Conservation (phyloP, 768 basidiomycete genomes). For the Sutorius australiensis region DNA sequence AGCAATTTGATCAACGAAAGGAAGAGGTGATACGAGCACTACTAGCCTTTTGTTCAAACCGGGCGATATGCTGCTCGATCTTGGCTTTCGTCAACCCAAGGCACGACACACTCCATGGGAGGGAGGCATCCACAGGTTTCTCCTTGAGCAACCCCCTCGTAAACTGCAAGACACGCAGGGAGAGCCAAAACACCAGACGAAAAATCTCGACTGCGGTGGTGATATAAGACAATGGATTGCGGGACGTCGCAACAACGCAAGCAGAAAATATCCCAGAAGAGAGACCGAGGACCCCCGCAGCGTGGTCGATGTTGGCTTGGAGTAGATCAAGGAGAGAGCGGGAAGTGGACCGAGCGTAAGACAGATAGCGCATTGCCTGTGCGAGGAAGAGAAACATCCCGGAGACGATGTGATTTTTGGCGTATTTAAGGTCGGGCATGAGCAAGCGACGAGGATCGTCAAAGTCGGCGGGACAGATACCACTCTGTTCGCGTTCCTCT, state of each 20-base stretch:
- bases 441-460: conserved; percentile 38
- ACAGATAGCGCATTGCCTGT: conserved; percentile 52
- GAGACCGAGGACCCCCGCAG: conserved; percentile 45
- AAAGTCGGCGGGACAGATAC: conserved; percentile 47
- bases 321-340: conserved; percentile 29
- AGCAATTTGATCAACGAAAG: not conserved
- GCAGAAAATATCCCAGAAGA: conserved; percentile 58
- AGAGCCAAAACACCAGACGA: conserved; percentile 51
- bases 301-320: conserved; percentile 32
- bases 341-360: conserved; percentile 32
- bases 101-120: conserved; percentile 48
- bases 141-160: conserved; percentile 22
- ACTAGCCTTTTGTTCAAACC: conserved; percentile 23
- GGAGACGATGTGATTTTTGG: conserved; percentile 47
- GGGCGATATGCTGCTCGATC: conserved; percentile 24
- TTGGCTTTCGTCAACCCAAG: conserved; percentile 28
- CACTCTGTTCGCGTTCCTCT: conserved; percentile 31
- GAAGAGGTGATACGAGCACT: not conserved
- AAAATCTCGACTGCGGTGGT: conserved; percentile 44
- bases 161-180: conserved; percentile 39
- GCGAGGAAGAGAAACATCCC: conserved; percentile 46
- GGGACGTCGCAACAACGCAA: conserved; percentile 46
- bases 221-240: conserved; percentile 39
- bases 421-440: conserved; percentile 33
- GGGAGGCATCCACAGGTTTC: conserved; percentile 18